phyloP scores from a whole-genome alignment of 2,329 filamentous ascomycete genomes.

The Paecilomyces variotii region DNA sequence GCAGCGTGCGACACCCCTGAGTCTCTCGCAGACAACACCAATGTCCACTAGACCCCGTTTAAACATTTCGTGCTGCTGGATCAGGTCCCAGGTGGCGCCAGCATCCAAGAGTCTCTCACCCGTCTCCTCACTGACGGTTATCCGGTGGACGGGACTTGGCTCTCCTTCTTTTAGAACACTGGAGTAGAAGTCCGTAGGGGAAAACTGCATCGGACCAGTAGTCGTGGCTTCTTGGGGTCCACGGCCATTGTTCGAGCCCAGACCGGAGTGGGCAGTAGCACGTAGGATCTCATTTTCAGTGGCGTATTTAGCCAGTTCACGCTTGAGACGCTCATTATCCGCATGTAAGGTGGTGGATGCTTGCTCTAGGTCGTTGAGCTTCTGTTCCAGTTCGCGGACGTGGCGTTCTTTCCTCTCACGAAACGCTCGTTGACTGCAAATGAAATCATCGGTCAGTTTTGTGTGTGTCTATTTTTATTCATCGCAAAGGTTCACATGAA shows the following conservation, averaged over 20 bases:
- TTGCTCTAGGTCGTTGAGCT: conserved; percentile 69
- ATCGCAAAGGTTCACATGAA: not conserved
- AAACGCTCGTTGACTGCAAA: conserved; percentile 77
- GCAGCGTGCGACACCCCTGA: conserved; percentile 69
- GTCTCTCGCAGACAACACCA: conserved; percentile 65
- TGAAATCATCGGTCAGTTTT: conserved; percentile 3
- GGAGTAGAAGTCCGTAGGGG: conserved; percentile 63
- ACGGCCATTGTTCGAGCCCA: not conserved
- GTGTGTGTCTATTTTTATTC: not conserved
- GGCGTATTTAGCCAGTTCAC: conserved; percentile 71
- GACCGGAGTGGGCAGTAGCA: conserved; percentile 54
- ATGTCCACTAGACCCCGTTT: conserved; percentile 73
- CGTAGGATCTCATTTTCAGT: conserved; percentile 92
- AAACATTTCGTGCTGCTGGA: conserved; percentile 72
- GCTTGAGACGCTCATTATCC: conserved; percentile 81
- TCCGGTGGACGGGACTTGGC: conserved; percentile 54
- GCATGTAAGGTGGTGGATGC: conserved; percentile 63
- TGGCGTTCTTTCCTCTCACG: conserved; percentile 92
- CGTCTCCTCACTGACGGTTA: conserved; percentile 53
- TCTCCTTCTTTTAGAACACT: conserved; percentile 48
- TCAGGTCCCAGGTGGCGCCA: conserved; percentile 80
- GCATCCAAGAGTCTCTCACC: conserved; percentile 66
- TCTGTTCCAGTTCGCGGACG: conserved; percentile 84
- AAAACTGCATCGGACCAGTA: conserved; percentile 63
- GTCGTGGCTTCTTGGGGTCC: conserved; percentile 35